phyloP scores from a whole-genome alignment of 495 filamentous ascomycete species.

The Oleoguttula mirabilis region DNA sequence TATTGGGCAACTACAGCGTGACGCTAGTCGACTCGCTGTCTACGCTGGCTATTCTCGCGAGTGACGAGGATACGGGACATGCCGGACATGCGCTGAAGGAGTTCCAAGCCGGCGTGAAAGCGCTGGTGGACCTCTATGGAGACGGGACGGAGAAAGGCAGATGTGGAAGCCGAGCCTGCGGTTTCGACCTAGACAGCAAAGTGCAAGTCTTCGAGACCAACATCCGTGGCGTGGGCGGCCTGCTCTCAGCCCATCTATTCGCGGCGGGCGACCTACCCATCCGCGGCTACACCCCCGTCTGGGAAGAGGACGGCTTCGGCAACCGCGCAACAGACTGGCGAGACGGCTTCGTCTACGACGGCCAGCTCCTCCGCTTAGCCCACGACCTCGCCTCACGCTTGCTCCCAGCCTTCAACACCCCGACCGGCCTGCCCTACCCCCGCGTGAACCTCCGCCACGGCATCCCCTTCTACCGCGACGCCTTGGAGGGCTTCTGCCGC shows the following conservation, averaged over 20 bases:
- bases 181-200: conserved; percentile 93
- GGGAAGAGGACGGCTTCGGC: conserved; percentile 31
- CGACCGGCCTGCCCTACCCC: conserved; percentile 87
- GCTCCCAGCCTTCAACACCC: conserved; percentile 78
- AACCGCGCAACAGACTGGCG: conserved; percentile 54
- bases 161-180: conserved; percentile 59
- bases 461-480: conserved; percentile 64
- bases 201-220: conserved; percentile 98
- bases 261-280: conserved; percentile 82
- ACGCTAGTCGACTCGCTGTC: conserved; percentile 92
- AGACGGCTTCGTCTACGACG: conserved; percentile 73
- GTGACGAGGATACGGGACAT: conserved; percentile 36
- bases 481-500: conserved; percentile 32
- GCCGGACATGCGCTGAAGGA: conserved; percentile 50
- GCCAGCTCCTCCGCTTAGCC: conserved; percentile 76
- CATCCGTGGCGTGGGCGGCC: conserved; percentile 81
- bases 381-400: conserved; percentile 71
- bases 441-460: conserved; percentile 87
- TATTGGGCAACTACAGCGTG: conserved; percentile 90
- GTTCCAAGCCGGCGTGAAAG: conserved; percentile 69
- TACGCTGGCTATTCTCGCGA: conserved; percentile 82
- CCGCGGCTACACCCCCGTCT: conserved; percentile 48
- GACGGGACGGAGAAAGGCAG: conserved; percentile 61
- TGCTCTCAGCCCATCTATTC: conserved; percentile 88
- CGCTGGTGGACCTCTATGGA: conserved; percentile 76